Evolutionary conservation across 257 asterid species (phyloP).

Genomic region (Nicotiana undulata): DNA sequence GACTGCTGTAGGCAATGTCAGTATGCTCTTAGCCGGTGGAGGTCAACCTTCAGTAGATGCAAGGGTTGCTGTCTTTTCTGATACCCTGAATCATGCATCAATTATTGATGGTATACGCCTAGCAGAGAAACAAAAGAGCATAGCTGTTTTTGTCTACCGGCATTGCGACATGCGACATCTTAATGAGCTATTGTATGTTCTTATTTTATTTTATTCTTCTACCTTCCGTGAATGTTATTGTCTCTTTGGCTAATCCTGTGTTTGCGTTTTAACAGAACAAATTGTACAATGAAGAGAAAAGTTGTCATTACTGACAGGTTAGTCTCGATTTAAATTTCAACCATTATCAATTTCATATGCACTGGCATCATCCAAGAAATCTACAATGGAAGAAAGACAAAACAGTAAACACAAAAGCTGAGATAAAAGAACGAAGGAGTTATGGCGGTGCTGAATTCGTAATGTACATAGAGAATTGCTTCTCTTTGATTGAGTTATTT

Average conservation of each 20-base stretch:
- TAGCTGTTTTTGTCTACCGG: slow-evolving; percentile 59
- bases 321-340: slow-evolving; percentile 16
- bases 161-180: slow-evolving; percentile 93
- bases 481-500: background rate
- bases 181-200: slow-evolving; percentile 61
- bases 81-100: slow-evolving; percentile 93
- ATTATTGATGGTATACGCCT: slow-evolving; percentile 96
- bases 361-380: background rate
- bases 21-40: slow-evolving; percentile 48
- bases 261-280: slow-evolving; percentile 54
- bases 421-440: background rate
- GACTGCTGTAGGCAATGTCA: slow-evolving; percentile 73
- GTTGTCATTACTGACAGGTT: slow-evolving; percentile 95
- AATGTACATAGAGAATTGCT: background rate
- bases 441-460: background rate
- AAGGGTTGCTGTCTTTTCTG: slow-evolving; percentile 81
- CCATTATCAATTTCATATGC: slow-evolving; percentile 3
- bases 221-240: background rate
- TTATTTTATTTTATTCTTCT: slow-evolving; percentile 1
- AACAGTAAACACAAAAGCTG: background rate
- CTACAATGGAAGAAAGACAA: background rate
- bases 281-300: slow-evolving; percentile 80
- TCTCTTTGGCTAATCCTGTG: slow-evolving; percentile 8
- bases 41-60: slow-evolving; percentile 44
- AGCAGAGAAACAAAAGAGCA: slow-evolving; percentile 75